Conservation (phyloP, 805 yeast genomes). For the Monosporozyma siamensis region DNA sequence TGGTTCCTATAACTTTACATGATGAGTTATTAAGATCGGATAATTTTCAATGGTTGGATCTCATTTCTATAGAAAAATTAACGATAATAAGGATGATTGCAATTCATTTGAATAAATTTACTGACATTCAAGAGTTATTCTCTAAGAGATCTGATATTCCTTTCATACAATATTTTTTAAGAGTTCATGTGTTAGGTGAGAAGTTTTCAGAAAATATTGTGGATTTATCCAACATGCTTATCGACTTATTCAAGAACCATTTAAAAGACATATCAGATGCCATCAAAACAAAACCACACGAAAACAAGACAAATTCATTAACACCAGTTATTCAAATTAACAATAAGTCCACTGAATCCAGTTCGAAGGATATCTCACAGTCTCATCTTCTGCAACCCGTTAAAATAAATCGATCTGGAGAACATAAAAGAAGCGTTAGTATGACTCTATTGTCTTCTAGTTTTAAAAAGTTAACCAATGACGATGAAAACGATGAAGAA, state of each 20-base stretch:
- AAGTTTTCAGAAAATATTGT: background rate
- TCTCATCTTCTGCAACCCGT: too few relatives aligned
- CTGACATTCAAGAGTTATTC: slow-evolving; percentile 1
- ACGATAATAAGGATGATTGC: slow-evolving; percentile 5
- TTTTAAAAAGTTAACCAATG: slow-evolving; percentile 1
- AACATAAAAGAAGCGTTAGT: slow-evolving; percentile 1
- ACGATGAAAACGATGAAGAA: slow-evolving; percentile 3
- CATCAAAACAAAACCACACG: background rate
- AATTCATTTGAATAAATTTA: background rate
- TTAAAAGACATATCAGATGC: background rate
- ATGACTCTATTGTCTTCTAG: background rate
- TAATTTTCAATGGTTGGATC: slow-evolving; percentile 3
- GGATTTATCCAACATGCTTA: background rate
- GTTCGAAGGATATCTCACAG: too few relatives aligned
- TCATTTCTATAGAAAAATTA: slow-evolving; percentile 7
- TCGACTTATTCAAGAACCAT: background rate
- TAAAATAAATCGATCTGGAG: background rate
- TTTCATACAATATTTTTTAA: slow-evolving; percentile 9
- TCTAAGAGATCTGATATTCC: slow-evolving; percentile 4
- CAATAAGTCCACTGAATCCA: too few relatives aligned
- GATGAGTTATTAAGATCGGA: slow-evolving; percentile 2
- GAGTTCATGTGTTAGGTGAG: background rate
- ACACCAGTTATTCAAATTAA: too few relatives aligned
- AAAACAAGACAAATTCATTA: too few relatives aligned
- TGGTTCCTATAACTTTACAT: slow-evolving; percentile 19